Conservation (phyloP, 1,284 basidiomycete genomes). For the Cryptococcus sp. region DNA sequence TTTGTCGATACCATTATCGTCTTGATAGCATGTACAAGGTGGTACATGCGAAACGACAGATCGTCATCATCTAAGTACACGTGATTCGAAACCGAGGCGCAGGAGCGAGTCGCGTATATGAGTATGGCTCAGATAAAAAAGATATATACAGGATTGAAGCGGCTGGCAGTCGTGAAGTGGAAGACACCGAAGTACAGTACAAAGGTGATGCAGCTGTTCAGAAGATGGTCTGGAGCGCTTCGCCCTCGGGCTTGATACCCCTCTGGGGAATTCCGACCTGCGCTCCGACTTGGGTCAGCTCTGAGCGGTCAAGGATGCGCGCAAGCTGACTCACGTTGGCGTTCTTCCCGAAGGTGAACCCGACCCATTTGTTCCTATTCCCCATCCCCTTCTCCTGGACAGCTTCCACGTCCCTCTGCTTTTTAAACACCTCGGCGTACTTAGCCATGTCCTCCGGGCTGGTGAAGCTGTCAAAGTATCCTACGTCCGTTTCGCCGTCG, state of each 20-base stretch:
- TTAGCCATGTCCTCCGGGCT: slow-evolving; percentile 95
- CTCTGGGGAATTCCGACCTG: slow-evolving; percentile 18
- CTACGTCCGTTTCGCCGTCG: slow-evolving; percentile 91
- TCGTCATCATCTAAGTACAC: background rate
- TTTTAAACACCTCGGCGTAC: slow-evolving; percentile 96
- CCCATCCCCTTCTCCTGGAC: slow-evolving; percentile 82
- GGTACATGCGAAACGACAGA: background rate
- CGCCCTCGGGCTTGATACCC: slow-evolving; percentile 44
- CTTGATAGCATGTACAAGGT: background rate
- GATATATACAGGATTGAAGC: background rate
- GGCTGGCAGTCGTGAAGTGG: background rate
- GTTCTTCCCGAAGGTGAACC: slow-evolving; percentile 95
- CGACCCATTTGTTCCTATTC: slow-evolving; percentile 57
- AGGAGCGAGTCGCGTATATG: background rate
- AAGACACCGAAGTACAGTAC: background rate
- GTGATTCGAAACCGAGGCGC: background rate
- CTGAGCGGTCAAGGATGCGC: background rate
- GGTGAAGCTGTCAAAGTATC: slow-evolving; percentile 98
- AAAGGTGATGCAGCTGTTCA: slow-evolving; percentile 12
- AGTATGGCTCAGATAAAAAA: background rate
- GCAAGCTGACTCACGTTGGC: slow-evolving; percentile 32
- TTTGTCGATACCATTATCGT: background rate
- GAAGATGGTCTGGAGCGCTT: slow-evolving; percentile 51
- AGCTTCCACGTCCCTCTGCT: slow-evolving; percentile 88
- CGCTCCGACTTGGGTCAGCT: background rate